Percentiles rank a stretch among this genome's conserved stretches.
phyloP scores from a whole-genome alignment of 208 protist genomes.

The Porcisia hertigi region DNA sequence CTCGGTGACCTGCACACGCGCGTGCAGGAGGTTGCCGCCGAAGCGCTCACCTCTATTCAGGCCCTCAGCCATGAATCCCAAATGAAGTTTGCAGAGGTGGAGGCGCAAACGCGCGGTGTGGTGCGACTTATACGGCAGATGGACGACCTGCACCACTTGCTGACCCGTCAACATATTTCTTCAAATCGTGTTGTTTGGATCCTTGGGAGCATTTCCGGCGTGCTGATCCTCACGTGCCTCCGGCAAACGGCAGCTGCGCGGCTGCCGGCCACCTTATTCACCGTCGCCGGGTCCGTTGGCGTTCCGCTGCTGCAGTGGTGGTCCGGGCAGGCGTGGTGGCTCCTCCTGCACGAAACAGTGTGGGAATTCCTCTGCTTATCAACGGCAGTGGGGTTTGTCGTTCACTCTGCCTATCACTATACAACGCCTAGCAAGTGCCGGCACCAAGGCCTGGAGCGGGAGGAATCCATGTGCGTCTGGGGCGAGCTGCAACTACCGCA shows the following conservation, averaged over 20 bases:
- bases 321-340: constrained; percentile 4
- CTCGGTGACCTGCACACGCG: constrained; percentile 30
- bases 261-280: constrained; percentile 45
- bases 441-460: constrained; percentile 34
- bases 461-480: constrained; percentile 40
- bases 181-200: constrained; percentile 24
- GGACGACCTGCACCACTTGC: constrained; percentile 42
- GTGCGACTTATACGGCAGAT: constrained; percentile 49
- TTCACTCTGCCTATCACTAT: constrained; percentile 28
- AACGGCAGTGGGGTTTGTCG: constrained; percentile 20
- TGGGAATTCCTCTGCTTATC: constrained; percentile 33
- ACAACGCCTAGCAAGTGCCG: constrained; percentile 23
- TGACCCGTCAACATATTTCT: constrained; percentile 39
- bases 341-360: constrained; percentile 11
- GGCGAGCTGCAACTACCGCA: constrained; percentile 11
- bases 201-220: constrained; percentile 16
- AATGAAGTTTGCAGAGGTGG: constrained; percentile 43
- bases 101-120: constrained; percentile 54
- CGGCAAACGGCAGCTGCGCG: constrained; percentile 53
- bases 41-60: constrained; percentile 34
- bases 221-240: constrained; percentile 46
- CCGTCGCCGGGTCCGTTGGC: constrained; percentile 30
- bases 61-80: constrained; percentile 34
- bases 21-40: constrained; percentile 30
- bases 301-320: constrained; percentile 38